Evolutionary conservation across 2,329 filamentous ascomycete species (phyloP), one percentile per base, ranked within the genome.

Genomic region (Cordyceps farinosa): DNA sequence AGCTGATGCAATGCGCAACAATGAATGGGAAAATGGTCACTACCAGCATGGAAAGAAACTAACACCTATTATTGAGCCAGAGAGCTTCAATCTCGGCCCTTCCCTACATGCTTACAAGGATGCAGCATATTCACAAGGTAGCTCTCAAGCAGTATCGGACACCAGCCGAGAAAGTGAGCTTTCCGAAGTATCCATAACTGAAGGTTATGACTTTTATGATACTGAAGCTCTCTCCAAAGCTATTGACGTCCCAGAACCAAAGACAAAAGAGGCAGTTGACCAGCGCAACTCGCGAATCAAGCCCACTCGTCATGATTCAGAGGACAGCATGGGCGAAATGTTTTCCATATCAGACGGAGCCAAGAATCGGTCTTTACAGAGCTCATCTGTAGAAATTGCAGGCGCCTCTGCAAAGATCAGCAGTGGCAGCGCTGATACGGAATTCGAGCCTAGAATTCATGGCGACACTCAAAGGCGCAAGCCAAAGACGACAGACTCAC

Each of bases 181-280:
- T 45, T 78, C 80, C 6, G 78, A 82, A 29, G 67, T 75, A n/a
- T 83, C 82, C 13, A 82, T 77, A 69, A 84, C 81, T 1, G 85
- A 87, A 66, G 86, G 86, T 0, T 88, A 88, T 68, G 86, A 88
- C 71, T 88, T 88, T 69, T 88, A 88, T 69, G 86, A 85, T 68
- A 75, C 85, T 34, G 84, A 85, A n/a, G 81, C 78, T 34, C 72
- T 82, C 62, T 74, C 75, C 55, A 76, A 76, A 51, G 82, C 82
- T 7, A 82, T 86, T 53, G 82, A 87, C 65, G 81, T 86, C 56
- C 82, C 80, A 9, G 67, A 71, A 9, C 70, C 78, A 6, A 77
- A 73, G 60, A 78, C 75, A 66, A 76, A 76, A 61, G 64, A 78
- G 75, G 60, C 44, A 11, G 56, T 40, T 38, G 36, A 66, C 36